Conservation (phyloP, 441 rosid genomes). For the Populus hybrid region DNA sequence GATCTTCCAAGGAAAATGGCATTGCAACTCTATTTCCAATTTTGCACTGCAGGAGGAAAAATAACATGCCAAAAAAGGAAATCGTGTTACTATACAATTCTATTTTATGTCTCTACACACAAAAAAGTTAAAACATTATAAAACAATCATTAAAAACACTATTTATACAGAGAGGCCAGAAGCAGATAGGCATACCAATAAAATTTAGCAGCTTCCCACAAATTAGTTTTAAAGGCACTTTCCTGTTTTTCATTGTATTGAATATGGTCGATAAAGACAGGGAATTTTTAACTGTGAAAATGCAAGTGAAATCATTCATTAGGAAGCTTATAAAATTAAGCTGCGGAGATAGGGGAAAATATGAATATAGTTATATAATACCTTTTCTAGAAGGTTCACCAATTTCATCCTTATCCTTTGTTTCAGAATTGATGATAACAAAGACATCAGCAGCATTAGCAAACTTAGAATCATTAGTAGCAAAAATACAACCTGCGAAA, state of each 20-base stretch:
- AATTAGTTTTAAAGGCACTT: slow-evolving; percentile 49
- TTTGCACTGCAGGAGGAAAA: slow-evolving; percentile 42
- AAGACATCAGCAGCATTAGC: slow-evolving; percentile 39
- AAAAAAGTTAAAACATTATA: not conserved
- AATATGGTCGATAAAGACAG: slow-evolving; percentile 51
- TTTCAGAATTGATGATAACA: slow-evolving; percentile 47
- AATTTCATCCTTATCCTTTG: slow-evolving; percentile 32
- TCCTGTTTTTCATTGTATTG: slow-evolving; percentile 63
- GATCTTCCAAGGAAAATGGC: slow-evolving; percentile 55
- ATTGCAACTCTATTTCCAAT: slow-evolving; percentile 30
- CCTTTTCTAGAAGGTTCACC: slow-evolving; percentile 32
- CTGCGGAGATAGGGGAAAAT: slow-evolving; percentile 6
- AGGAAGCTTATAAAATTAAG: slow-evolving; percentile 17
- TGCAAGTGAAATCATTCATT: slow-evolving; percentile 11
- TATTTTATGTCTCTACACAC: not conserved
- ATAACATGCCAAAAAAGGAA: too few relatives aligned
- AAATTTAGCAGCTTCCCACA: slow-evolving; percentile 48
- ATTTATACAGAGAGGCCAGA: slow-evolving; percentile 5
- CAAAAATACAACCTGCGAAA: slow-evolving; percentile 62
- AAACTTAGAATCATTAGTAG: slow-evolving; percentile 34
- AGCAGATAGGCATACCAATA: slow-evolving; percentile 43
- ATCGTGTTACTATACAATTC: too few relatives aligned
- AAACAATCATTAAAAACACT: not conserved
- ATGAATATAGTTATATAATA: slow-evolving; percentile 24
- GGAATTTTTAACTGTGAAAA: slow-evolving; percentile 45